Evolutionary conservation across 345 rosid species (phyloP), one percentile per base, ranked within the genome.

Genomic region (Acer yangbiense): DNA sequence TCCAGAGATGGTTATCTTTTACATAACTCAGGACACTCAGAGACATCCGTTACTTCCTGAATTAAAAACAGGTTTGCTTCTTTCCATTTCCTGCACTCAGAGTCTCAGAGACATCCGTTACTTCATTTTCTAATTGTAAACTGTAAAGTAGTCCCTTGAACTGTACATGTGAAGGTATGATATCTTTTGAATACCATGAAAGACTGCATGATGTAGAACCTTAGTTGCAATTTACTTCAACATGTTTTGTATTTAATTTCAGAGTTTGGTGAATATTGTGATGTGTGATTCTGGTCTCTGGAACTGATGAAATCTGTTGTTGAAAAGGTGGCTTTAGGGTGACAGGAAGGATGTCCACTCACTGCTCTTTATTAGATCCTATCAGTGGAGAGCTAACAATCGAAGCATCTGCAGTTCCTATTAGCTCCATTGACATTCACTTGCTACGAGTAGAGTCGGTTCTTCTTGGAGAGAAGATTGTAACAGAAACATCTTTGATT

Each of bases 1-100:
- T 82, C 90, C 98, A 25, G 98, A 95, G 85, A 76, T 86, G 89
- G 93, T 88, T 48, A 81, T 93, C 78, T 93, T 95, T 79, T 91
- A 93, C 81, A 91, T 95, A 68, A 93, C 98, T 72, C 99, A 92
- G 81, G 96, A 93, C 72, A 95, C 99, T 64, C 96, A 95, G 79
- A 90, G 87, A 80, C 97, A 93, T 82, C 97, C 93, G 2, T 72
- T 95, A 76, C 94, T 95, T 78, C 95, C 99, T 8, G 93, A 90
- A 76, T 72, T 95, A 78, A 93, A 90, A 77, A 79, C 94, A 81
- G 98, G 96, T 92, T 55, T 78, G 76, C 54, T 72, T 81, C 29
- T 71, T 74, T 50, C 39, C 23, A 63, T 72, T 20, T 63, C 61
- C 23, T 62, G 17, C 43, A 48, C 44, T 29, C 65, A 61, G 27